Evolutionary conservation across 2,329 filamentous ascomycete species (phyloP), one percentile per base, ranked within the genome.

Genomic region (Neopestalotiopsis clavispora): DNA sequence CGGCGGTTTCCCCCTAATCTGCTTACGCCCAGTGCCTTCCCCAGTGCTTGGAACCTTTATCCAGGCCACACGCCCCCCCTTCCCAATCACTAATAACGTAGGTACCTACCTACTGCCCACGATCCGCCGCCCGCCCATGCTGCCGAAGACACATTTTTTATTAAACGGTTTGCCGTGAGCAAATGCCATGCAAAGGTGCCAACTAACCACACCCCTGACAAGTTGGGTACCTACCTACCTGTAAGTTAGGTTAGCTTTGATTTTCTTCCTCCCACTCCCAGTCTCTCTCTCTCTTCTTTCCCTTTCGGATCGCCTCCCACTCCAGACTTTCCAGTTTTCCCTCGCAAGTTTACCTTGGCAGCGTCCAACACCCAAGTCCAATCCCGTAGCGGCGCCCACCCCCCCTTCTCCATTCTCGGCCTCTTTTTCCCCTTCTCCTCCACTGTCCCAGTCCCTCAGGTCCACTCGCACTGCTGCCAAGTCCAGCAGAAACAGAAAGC

Each of bases 341-440:
- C 45, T 52, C 10, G 7, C 45, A 52, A 52, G 45, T 52, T 20
- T 30, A 38, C 40, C 59, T 60, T 58, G 49, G 58, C 65, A 56
- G 65, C 38, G 10, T 6, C 34, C 34, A 38, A 38, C 1, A 38
- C 34, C 34, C 34, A 38, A 7, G 34, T 38, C 10, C 65, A 67
- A 63, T 40, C 66, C 23, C 66, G 30, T 32, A n/a, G 17, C 20
- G 34, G 52, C 65, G 65, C 65, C 67, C 65, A 67, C 69, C 62
- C 58, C 70, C 69, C 69, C 61, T 61, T 69, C 68, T 72, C 70
- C 70, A 72, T 70, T 73, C 70, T 69, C 65, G 67, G 67, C 59
- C 57, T 66, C 66, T 68, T 67, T 71, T 60, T 34, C 66, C 34
- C 40, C 34, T 49, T 64, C 62, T 66, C 67, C 32, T 67, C 45